Percentiles rank a stretch among this genome's conserved stretches.
Evolutionary conservation across 2,329 filamentous ascomycete species (phyloP).

Genomic region (Aureobasidium sp.): DNA sequence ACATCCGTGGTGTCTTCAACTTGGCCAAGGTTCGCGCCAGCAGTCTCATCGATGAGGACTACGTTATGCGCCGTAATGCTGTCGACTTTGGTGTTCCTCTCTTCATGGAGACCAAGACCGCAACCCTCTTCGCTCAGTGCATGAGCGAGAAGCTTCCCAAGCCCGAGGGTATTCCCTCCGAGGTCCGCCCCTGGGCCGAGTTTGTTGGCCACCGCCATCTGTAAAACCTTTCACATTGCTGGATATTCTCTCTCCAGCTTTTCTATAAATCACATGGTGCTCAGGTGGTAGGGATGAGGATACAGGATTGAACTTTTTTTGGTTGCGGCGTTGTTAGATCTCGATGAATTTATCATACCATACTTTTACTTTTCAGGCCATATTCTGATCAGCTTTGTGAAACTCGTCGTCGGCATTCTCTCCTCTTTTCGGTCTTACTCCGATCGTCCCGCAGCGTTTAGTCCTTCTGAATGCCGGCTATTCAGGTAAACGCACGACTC

Average conservation of each 20-base stretch:
- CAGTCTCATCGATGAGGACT: slow-evolving; percentile 84
- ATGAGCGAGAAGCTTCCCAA: slow-evolving; percentile 95
- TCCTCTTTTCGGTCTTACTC: neutral
- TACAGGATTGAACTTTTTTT: neutral
- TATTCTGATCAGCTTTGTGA: no score
- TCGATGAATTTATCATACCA: neutral
- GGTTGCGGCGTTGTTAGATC: neutral
- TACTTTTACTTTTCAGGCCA: neutral
- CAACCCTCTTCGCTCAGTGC: slow-evolving; percentile 90
- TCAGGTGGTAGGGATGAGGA: neutral
- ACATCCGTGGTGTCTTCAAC: slow-evolving; percentile 95
- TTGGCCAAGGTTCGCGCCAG: slow-evolving; percentile 76
- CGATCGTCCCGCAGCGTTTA: neutral
- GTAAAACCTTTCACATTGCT: slow-evolving; percentile 1
- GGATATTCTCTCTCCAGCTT: neutral
- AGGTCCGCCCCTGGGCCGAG: slow-evolving; percentile 91
- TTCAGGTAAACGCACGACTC: neutral
- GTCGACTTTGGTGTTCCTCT: slow-evolving; percentile 97
- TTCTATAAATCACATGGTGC: neutral
- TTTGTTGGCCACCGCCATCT: slow-evolving; percentile 59
- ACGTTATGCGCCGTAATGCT: slow-evolving; percentile 96
- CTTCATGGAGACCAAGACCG: slow-evolving; percentile 98
- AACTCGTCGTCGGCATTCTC: neutral
- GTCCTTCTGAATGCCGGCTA: neutral
- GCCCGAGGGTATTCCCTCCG: slow-evolving; percentile 76